Base-by-base conservation (phyloP, 2,329 filamentous ascomycete genomes). In the Monilinia fructigena region DNA sequence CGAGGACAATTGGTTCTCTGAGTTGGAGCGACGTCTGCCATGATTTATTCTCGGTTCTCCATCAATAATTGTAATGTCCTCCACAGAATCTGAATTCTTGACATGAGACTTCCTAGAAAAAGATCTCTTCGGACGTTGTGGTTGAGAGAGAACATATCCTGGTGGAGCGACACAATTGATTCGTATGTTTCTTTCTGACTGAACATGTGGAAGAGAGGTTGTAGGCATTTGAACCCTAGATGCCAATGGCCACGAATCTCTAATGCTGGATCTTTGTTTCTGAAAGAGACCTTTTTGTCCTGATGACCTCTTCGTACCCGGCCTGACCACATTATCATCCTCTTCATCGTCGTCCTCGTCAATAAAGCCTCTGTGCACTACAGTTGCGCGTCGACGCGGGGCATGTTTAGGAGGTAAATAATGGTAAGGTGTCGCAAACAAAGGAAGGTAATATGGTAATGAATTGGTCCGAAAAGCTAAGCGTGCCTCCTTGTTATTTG, bases 181-280 rank as follows among this genome's bases (percentile, higher is more conserved):
- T 35, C 63, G 59, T 58, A 73, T 71, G 14, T 68, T 70, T 50
- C 66, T 58, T 54, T 72, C 70, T 4, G 65, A 60, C 35, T 71
- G 65, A n/a, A 70, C 60, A 16, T 50, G 63, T 10, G 55, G 42
- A 20, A 67, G 35, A 3, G 66, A 12, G 69, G 40, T 35, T 55
- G 42, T 40, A 66, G 52, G 42, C 0, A 35, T 55, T 14, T 71
- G 69, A 18, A 68, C 69, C 11, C 63, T 67, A 14, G 70, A 66
- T 5, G 66, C 70, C 23, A 75, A 66, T 20, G 74, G 74, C 74
- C 74, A 75, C 2, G 74, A 75, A n/a, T 74, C 73, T 56, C 72
- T 69, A 16, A 72, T 67, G 18, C 68, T 67, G 2, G 72, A 70
- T 26, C 62, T 68, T 47, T 69, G 68, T 26, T 59, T 68, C 26